Percentiles rank a stretch among this genome's conserved stretches.
Conservation (phyloP, 805 yeast genomes). For the Yarrowia hollandica region DNA sequence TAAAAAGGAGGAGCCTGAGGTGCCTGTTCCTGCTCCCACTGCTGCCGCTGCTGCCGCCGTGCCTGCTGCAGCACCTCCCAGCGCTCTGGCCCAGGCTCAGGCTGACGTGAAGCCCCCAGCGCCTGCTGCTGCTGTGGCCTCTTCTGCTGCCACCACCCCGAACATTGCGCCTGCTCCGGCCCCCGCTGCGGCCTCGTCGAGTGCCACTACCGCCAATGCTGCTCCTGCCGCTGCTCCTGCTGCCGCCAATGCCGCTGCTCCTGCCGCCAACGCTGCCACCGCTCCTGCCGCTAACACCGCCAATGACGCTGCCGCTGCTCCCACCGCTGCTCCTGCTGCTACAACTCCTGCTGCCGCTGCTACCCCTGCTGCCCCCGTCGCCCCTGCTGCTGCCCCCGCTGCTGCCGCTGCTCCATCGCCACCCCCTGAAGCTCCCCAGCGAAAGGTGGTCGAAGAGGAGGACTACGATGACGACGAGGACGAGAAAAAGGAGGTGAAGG, state of each 20-base stretch:
- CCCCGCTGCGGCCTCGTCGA: neutral
- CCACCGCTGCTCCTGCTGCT: slow-evolving; percentile 27
- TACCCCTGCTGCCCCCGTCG: neutral
- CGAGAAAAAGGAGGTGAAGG: slow-evolving; percentile 9
- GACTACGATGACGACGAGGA: slow-evolving; percentile 46
- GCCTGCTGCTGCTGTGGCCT: neutral
- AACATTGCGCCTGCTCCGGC: neutral
- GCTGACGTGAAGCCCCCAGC: neutral
- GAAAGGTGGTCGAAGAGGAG: slow-evolving; percentile 49
- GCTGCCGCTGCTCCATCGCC: neutral
- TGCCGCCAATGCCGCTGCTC: neutral
- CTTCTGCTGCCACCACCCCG: neutral
- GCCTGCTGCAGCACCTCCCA: slow-evolving; percentile 1
- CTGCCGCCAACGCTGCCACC: neutral
- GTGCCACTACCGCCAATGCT: neutral
- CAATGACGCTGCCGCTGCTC: neutral
- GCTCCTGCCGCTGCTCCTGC: neutral
- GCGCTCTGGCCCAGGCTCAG: slow-evolving; percentile 2
- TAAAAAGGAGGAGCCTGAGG: slow-evolving; percentile 12
- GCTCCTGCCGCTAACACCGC: neutral
- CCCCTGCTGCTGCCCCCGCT: neutral
- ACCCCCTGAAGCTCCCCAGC: slow-evolving; percentile 37
- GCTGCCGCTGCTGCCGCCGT: neutral
- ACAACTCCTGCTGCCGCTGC: slow-evolving; percentile 4
- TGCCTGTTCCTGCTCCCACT: neutral